Evolutionary conservation across 306 rosid genomes (phyloP).

Genomic region (Psophocarpus tetragonolobus): DNA sequence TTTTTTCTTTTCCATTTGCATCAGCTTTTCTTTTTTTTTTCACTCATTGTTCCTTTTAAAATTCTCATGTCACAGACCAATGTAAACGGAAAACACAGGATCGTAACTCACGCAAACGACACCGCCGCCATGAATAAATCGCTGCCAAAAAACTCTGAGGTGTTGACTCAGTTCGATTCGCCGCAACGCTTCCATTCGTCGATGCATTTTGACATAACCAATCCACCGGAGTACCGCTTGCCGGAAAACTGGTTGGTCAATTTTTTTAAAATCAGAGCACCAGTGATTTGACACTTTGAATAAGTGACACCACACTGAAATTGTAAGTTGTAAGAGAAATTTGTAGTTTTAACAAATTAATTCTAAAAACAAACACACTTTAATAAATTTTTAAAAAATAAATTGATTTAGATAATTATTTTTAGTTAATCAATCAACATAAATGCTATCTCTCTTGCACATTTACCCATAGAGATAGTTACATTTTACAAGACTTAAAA

Average conservation of each 20-base stretch:
- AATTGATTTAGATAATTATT: too few relatives aligned
- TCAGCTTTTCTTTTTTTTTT: neutral
- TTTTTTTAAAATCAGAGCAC: too few relatives aligned
- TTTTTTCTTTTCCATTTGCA: neutral
- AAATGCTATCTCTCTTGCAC: too few relatives aligned
- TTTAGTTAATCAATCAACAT: too few relatives aligned
- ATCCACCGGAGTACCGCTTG: conserved; percentile 52
- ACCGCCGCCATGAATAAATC: conserved; percentile 60
- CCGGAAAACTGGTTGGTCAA: conserved; percentile 54
- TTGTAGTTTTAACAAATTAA: too few relatives aligned
- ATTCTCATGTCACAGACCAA: neutral
- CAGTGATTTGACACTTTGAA: too few relatives aligned
- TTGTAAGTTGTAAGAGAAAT: too few relatives aligned
- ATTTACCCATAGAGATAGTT: too few relatives aligned
- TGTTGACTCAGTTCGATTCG: conserved; percentile 52
- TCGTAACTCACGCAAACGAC: neutral
- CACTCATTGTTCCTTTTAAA: conserved; percentile 10
- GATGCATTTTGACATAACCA: conserved; percentile 52
- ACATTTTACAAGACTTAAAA: too few relatives aligned
- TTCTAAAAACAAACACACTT: too few relatives aligned
- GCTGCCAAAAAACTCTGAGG: conserved; percentile 53
- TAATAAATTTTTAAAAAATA: too few relatives aligned
- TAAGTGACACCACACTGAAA: too few relatives aligned
- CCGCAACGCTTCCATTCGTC: conserved; percentile 64
- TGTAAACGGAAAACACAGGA: conserved; percentile 34